A percentile compares a stretch with the other conserved stretches of the same genome.
These are phyloP conservation scores for Halteria grandinella DNA, from an alignment of 73 alveolate genomes.

Conservation along the genomic window DNA sequence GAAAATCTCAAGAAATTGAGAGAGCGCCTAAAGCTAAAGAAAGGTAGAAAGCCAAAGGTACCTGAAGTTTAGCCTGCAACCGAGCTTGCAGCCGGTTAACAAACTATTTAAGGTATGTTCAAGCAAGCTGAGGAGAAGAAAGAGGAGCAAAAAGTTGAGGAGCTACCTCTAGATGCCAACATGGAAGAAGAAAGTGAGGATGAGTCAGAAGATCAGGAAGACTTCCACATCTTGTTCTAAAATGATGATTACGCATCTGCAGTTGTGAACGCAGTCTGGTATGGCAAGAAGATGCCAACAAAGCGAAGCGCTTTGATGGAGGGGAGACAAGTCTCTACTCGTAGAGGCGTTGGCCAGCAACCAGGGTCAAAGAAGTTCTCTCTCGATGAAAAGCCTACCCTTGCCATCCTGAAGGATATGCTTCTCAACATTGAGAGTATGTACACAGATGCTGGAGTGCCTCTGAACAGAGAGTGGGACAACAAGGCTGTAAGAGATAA, in stretches of 20 bases:
- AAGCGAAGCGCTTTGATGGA: constrained; percentile 4
- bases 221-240: background rate
- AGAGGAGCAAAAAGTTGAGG: background rate
- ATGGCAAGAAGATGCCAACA: constrained; percentile 34
- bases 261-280: constrained; percentile 12
- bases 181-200: constrained; percentile 49
- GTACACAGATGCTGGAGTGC: constrained; percentile 43
- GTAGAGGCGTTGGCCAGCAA: constrained; percentile 36
- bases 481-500: constrained; percentile 26
- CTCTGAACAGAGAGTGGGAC: constrained; percentile 60
- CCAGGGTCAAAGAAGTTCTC: background rate
- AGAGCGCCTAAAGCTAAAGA: constrained; percentile 51
- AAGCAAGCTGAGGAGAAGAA: background rate
- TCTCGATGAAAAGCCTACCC: constrained; percentile 23
- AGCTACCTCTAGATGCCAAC: constrained; percentile 1
- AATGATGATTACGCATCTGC: constrained; percentile 29
- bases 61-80: too few relatives aligned
- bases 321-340: constrained; percentile 40
- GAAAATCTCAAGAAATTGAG: constrained; percentile 56
- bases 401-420: constrained; percentile 6
- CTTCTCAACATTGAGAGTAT: constrained; percentile 33
- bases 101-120: background rate
- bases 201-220: constrained; percentile 32
- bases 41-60: constrained; percentile 25
- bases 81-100: background rate